phyloP scores from a whole-genome alignment of 148 eudicot species.

The Camellia lanceoleosa region DNA sequence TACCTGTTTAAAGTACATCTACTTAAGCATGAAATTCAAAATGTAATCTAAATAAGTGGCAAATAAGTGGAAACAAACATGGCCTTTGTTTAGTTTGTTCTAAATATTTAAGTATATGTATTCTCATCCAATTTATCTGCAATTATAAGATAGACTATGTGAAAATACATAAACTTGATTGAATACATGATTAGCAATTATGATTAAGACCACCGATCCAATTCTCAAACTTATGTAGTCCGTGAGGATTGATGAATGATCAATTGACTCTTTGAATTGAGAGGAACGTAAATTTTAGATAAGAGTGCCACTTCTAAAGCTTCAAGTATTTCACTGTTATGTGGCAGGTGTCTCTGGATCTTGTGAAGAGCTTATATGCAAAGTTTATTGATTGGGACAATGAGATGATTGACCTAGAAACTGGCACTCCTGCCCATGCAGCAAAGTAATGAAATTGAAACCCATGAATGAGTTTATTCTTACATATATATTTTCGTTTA shows the following conservation, averaged over 20 bases:
- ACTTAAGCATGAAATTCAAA: too few species aligned
- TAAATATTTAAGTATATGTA: neutral
- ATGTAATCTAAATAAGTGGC: too few species aligned
- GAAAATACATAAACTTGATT: neutral
- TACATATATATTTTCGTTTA: neutral
- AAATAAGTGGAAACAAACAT: too few species aligned
- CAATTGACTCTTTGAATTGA: neutral
- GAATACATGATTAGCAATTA: neutral
- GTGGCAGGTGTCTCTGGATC: slow-evolving; percentile 94
- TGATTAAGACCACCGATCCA: neutral
- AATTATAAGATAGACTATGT: neutral
- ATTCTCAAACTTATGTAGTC: neutral
- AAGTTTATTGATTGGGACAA: slow-evolving; percentile 97
- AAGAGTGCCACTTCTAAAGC: neutral
- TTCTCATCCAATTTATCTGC: neutral
- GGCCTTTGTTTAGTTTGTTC: neutral
- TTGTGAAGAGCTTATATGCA: slow-evolving; percentile 94
- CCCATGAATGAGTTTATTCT: neutral
- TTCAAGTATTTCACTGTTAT: neutral
- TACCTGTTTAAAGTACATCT: too few species aligned
- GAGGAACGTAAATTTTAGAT: neutral
- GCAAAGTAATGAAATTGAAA: slow-evolving; percentile 56
- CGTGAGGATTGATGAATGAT: neutral
- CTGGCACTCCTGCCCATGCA: slow-evolving; percentile 76
- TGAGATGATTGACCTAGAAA: slow-evolving; percentile 84